Evolutionary conservation across 2,329 filamentous ascomycete species (phyloP).

Genomic region (Emericellopsis cladophorae): DNA sequence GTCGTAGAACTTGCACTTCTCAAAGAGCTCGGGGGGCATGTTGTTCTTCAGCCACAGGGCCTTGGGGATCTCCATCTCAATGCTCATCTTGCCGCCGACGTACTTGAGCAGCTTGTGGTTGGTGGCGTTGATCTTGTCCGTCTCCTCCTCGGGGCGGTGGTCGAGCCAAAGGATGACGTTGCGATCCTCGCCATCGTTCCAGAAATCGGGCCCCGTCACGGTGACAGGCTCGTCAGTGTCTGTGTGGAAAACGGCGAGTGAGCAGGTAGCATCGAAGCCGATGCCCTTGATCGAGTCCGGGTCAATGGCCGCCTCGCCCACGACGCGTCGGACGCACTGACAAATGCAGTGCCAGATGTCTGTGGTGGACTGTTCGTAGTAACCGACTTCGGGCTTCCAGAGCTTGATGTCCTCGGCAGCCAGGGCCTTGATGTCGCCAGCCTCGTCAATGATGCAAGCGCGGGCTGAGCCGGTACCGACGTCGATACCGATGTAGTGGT

Average conservation of each 20-base stretch:
- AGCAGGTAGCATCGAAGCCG: constrained; percentile 98
- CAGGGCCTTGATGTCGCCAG: constrained; percentile 73
- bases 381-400: constrained; percentile 65
- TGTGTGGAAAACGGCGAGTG: constrained; percentile 76
- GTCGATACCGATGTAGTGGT: constrained; percentile 74
- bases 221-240: constrained; percentile 83
- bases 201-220: constrained; percentile 80
- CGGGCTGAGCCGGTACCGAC: constrained; percentile 92
- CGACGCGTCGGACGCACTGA: constrained; percentile 69
- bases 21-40: constrained; percentile 86
- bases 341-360: constrained; percentile 97
- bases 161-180: constrained; percentile 98
- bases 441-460: constrained; percentile 87
- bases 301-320: constrained; percentile 71
- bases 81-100: constrained; percentile 95
- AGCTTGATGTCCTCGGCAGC: constrained; percentile 66
- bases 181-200: constrained; percentile 65
- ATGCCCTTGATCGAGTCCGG: constrained; percentile 70
- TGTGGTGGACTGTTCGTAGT: constrained; percentile 92
- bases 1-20: constrained; percentile 94
- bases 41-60: constrained; percentile 97
- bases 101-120: constrained; percentile 88
- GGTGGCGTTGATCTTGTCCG: constrained; percentile 84
- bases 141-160: constrained; percentile 83
- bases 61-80: constrained; percentile 99